Base-by-base conservation (phyloP, 192 early-diverging fungal genomes). In the Coemansia sp. region DNA sequence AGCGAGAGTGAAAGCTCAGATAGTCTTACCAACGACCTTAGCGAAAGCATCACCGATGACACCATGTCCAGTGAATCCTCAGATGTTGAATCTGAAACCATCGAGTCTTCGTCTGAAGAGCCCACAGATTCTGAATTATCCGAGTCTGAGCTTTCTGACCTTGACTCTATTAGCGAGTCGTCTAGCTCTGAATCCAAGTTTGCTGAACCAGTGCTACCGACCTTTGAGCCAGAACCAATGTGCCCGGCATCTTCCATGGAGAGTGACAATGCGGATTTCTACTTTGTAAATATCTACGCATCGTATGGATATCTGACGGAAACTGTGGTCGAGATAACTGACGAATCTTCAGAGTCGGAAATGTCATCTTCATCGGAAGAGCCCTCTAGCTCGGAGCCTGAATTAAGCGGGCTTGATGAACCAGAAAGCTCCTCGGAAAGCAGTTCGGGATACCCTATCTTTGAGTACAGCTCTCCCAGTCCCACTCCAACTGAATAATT, bases 271-370 rank as follows among this genome's bases (percentile, higher is more conserved):
- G 23, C 23, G 23, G 23, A 26, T 26, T 15, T 26, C 10, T 40
- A 53, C 20, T 40, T 53, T 16, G 38, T 11, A 15, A 53, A 40
- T 14, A 40, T 53, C 16, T 53, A 53, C 32, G 51, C 51, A 53
- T 53, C 51, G 10, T 53, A 53, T 12, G 51, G 51, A 6, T 38
- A 53, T 11, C 15, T 53, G 5, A 53, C 51, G 6, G 23, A 45
- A 18, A 45, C 43, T n/a, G 23, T 28, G 9, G 39, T 53, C 26
- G 37, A n/a, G 9, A 55, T 55, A 5, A 41, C 53, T 9, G 53
- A 41, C 28, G 40, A 55, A 26, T 55, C 53, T 26, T 26, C 23
- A 4, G 23, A 26, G 23, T 26, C 23, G 4, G 23, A 26, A 26
- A 4, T 3, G 23, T 26, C 23, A 26, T 26, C 23, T 26, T 26